A percentile compares a stretch with the other conserved stretches of the same genome.
Evolutionary conservation across 345 rosid genomes (phyloP).

Genomic region (Brassica incana): DNA sequence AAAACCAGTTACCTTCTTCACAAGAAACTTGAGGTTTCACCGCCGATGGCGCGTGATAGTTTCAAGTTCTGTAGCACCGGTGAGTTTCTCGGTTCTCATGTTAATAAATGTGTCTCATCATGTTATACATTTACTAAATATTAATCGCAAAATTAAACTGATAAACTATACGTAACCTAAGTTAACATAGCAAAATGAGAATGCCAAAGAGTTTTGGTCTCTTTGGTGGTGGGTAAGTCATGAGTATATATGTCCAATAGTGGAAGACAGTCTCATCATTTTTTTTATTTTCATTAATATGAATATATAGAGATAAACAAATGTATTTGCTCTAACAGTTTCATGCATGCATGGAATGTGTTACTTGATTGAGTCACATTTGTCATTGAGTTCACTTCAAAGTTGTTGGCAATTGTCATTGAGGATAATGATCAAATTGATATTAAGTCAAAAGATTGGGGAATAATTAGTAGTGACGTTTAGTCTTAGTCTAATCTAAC

Average conservation of each 20-base stretch:
- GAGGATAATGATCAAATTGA: not conserved
- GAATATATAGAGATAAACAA: not conserved
- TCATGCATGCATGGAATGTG: constrained; percentile 29
- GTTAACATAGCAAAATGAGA: not conserved
- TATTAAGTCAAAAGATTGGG: not conserved
- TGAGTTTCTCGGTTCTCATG: constrained; percentile 5
- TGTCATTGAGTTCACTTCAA: constrained; percentile 9
- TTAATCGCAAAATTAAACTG: not conserved
- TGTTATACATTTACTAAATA: not conserved
- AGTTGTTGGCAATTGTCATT: constrained; percentile 10
- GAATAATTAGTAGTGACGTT: not conserved
- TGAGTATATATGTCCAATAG: constrained; percentile 28
- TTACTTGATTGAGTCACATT: constrained; percentile 20
- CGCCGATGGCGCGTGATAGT: not conserved
- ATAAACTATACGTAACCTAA: not conserved
- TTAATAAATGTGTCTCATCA: not conserved
- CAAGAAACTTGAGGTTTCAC: constrained; percentile 20
- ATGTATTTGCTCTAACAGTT: not conserved
- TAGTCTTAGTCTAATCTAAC: not conserved
- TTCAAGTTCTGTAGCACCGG: constrained; percentile 44
- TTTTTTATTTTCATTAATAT: not conserved
- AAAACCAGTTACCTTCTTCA: constrained; percentile 38
- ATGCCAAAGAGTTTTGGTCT: constrained; percentile 13
- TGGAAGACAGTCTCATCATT: constrained; percentile 27
- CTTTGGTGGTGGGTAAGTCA: constrained; percentile 23